Evolutionary conservation across 495 filamentous ascomycete species (phyloP), one percentile per base, ranked within the genome.

Genomic region (Annulohypoxylon stygium): DNA sequence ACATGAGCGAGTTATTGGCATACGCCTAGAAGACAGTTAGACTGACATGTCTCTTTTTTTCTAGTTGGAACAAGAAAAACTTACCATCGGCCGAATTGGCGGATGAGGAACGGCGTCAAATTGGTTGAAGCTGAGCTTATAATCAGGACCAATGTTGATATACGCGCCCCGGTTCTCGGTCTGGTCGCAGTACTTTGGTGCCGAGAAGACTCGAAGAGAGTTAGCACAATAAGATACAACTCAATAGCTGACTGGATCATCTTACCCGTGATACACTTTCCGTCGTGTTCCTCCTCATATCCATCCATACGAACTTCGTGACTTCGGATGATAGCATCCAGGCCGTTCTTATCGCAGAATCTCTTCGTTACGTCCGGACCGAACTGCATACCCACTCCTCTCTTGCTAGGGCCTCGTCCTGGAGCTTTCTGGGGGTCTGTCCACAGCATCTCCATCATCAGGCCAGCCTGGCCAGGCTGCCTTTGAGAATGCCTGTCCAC

Each of bases 381-480:
- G 76, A 99, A 99, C 78, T 97, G 93, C 81, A 98, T 86, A 55
- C 96, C 96, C 25, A 99, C 95, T 65, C 96, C 96, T 78, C 96
- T 89, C 87, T 99, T 99, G 85, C 93, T 97, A 20, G 95, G 97
- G 8, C 94, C 93, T 60, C 96, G 89, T 26, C 96, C 96, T 53
- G 93, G 92, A 69, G 89, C 84, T 0, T 90, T 83, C 78, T 98
- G 96, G 11, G 96, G 96, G 78, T 99, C 96, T 0, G 96, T 98
- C 96, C 96, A 99, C 18, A 99, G 89, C 97, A 99, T 99, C 81
- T 99, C 96, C 96, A 99, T 98, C 96, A 99, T 99, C 74, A 99
- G 83, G 34, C 96, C 96, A 50, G 90, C 81, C 79, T 98, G 96
- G 23, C 97, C 97, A n/a, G 96, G 96, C 77, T 99, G 96, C 30